phyloP scores from a whole-genome alignment of 192 early-diverging fungal species.

The Dissophora ornata region DNA sequence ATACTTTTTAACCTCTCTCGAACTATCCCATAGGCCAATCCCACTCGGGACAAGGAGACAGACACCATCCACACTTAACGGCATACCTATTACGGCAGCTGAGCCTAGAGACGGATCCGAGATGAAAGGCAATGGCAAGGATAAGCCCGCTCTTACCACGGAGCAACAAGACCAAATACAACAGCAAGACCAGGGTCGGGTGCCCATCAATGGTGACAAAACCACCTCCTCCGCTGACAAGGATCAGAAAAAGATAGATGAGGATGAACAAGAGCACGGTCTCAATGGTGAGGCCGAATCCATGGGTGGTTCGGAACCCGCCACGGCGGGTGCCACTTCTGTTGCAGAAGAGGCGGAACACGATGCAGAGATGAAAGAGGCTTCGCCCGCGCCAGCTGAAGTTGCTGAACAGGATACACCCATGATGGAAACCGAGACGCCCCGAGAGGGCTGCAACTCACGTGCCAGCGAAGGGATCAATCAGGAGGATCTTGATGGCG shows the following conservation, averaged over 20 bases:
- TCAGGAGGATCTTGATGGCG: slow-evolving; percentile 50
- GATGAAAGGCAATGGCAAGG: slow-evolving; percentile 33
- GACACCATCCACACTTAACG: background rate
- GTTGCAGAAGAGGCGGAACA: background rate
- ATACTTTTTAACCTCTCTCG: too few relatives aligned
- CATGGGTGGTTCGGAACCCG: background rate
- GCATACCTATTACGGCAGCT: background rate
- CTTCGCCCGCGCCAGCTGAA: slow-evolving; percentile 3
- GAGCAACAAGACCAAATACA: background rate
- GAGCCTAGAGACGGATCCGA: background rate
- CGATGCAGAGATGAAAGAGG: slow-evolving; percentile 20
- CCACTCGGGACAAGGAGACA: slow-evolving; percentile 12
- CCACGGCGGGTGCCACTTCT: background rate
- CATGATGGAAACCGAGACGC: background rate
- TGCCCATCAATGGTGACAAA: background rate
- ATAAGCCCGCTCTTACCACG: slow-evolving; percentile 1
- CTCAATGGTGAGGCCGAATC: background rate
- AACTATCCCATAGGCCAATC: background rate
- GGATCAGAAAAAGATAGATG: background rate
- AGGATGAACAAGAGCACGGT: background rate
- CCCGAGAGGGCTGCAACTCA: background rate
- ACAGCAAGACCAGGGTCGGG: background rate
- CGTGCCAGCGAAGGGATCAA: slow-evolving; percentile 24
- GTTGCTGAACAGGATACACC: slow-evolving; percentile 18
- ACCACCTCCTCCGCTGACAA: background rate